Percentiles rank a stretch among this genome's conserved stretches.
Evolutionary conservation across 2,329 filamentous ascomycete genomes (phyloP).

Genomic region (Westerdykella ornata): DNA sequence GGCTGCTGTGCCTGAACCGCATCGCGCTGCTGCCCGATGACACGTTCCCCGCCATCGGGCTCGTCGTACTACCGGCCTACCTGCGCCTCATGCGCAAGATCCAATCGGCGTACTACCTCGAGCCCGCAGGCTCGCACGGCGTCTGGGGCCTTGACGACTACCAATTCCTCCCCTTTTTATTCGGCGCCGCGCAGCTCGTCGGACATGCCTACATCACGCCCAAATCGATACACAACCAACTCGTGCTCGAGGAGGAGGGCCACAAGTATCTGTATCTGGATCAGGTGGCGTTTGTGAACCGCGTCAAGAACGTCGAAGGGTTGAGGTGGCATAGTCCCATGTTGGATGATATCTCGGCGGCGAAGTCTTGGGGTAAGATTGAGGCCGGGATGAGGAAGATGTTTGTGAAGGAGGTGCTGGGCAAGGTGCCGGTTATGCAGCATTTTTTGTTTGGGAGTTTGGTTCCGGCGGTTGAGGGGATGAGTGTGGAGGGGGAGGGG

Average conservation of each 20-base stretch:
- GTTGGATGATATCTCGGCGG: conserved; percentile 92
- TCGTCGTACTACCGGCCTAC: conserved; percentile 76
- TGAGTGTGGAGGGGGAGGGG: conserved; percentile 58
- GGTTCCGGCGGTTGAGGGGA: conserved; percentile 70
- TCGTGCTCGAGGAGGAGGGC: conserved; percentile 79
- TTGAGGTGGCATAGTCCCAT: conserved; percentile 95
- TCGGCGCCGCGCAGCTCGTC: conserved; percentile 49
- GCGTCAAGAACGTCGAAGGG: conserved; percentile 90
- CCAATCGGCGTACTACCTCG: conserved; percentile 90
- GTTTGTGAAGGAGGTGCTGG: conserved; percentile 88
- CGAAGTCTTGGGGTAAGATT: conserved; percentile 85
- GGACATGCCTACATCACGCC: conserved; percentile 57
- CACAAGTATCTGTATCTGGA: conserved; percentile 83
- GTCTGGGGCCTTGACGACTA: conserved; percentile 51
- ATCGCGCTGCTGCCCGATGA: conserved; percentile 56
- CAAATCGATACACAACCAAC: conserved; percentile 70
- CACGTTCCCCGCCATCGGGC: conserved; percentile 68
- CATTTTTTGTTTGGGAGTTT: conserved; percentile 92
- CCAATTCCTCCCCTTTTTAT: conserved; percentile 49
- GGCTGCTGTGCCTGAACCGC: conserved; percentile 90
- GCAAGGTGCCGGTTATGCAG: conserved; percentile 96
- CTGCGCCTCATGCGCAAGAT: conserved; percentile 78
- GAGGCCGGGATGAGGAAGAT: conserved; percentile 93
- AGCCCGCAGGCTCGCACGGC: conserved; percentile 57
- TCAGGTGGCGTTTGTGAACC: conserved; percentile 90